These are phyloP conservation scores for Umbilicus rupestris DNA, from an alignment of 164 flowering plant genomes.

Conservation along the genomic window DNA sequence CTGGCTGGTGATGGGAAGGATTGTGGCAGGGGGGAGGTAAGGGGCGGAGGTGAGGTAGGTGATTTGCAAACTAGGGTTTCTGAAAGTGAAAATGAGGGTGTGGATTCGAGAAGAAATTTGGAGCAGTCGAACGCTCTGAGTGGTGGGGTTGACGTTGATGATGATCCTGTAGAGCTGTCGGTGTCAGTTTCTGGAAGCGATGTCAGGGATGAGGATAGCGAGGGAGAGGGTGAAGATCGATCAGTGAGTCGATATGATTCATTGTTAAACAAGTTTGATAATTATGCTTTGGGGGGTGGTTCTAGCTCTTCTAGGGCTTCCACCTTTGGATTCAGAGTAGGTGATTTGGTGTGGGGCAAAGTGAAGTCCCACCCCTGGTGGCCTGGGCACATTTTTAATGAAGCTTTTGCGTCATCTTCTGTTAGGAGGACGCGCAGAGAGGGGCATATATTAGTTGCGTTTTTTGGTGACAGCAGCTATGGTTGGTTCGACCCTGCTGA, in stretches of 20 bases:
- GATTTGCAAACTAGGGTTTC: constrained; percentile 12
- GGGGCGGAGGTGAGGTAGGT: neutral
- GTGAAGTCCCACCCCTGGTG: constrained; percentile 99
- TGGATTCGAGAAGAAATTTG: neutral
- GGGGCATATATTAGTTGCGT: constrained; percentile 85
- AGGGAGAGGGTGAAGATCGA: constrained; percentile 7
- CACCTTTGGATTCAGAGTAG: constrained; percentile 37
- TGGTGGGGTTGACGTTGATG: constrained; percentile 13
- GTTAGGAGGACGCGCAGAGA: constrained; percentile 55
- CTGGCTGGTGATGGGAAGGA: constrained; percentile 11
- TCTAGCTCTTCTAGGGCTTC: constrained; percentile 25
- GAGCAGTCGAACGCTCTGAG: constrained; percentile 15
- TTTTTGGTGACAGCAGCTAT: constrained; percentile 95
- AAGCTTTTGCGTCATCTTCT: constrained; percentile 59
- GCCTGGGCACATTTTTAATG: constrained; percentile 85
- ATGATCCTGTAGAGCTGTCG: constrained; percentile 4
- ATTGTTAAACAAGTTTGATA: constrained; percentile 39
- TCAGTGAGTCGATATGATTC: constrained; percentile 21
- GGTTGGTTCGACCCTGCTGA: constrained; percentile 93
- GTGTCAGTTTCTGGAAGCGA: constrained; percentile 9
- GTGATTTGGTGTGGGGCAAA: constrained; percentile 96
- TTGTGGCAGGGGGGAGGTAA: constrained; percentile 6
- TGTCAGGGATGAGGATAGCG: constrained; percentile 8
- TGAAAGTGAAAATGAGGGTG: constrained; percentile 8
- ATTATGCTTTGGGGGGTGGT: constrained; percentile 25